These are phyloP conservation scores for Fusarium buxicola DNA, from an alignment of 2,329 filamentous ascomycete genomes.

Conservation along the genomic window DNA sequence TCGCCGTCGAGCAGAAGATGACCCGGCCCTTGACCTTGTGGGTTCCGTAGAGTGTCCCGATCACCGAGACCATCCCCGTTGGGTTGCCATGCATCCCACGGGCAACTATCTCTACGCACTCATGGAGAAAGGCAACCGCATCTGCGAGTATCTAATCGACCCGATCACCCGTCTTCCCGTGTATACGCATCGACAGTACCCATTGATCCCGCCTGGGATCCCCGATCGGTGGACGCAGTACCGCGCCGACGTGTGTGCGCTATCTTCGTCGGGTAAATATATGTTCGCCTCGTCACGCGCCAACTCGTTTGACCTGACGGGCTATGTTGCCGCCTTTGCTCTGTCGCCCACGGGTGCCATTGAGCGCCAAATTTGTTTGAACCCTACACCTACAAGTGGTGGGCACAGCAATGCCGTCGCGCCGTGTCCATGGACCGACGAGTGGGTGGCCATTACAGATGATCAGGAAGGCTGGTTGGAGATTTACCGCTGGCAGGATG, in stretches of 20 bases:
- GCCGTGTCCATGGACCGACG: slow-evolving; percentile 85
- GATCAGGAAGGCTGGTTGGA: slow-evolving; percentile 90
- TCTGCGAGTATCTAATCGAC: slow-evolving; percentile 86
- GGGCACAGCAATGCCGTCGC: slow-evolving; percentile 91
- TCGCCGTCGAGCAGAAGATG: slow-evolving; percentile 66
- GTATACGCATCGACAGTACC: slow-evolving; percentile 81
- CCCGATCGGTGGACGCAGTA: slow-evolving; percentile 71
- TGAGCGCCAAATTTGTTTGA: slow-evolving; percentile 81
- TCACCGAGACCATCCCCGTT: slow-evolving; percentile 82
- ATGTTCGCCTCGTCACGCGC: slow-evolving; percentile 88
- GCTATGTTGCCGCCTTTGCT: slow-evolving; percentile 85
- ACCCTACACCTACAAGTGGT: slow-evolving; percentile 87
- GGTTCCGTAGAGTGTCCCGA: slow-evolving; percentile 79
- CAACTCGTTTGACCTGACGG: slow-evolving; percentile 79
- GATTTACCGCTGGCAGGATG: slow-evolving; percentile 87
- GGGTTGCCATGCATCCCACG: slow-evolving; percentile 85
- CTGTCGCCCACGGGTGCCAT: slow-evolving; percentile 76
- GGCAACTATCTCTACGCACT: slow-evolving; percentile 85
- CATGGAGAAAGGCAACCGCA: slow-evolving; percentile 89
- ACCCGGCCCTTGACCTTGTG: slow-evolving; percentile 68
- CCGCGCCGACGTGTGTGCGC: slow-evolving; percentile 84
- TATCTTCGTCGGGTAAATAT: slow-evolving; percentile 76
- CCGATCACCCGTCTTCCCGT: slow-evolving; percentile 77
- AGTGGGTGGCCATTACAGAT: slow-evolving; percentile 91
- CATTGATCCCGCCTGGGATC: slow-evolving; percentile 81